Evolutionary conservation across 2,329 filamentous ascomycete genomes (phyloP), one percentile per base, ranked within the genome.

Genomic region (Aspergillus piperis): DNA sequence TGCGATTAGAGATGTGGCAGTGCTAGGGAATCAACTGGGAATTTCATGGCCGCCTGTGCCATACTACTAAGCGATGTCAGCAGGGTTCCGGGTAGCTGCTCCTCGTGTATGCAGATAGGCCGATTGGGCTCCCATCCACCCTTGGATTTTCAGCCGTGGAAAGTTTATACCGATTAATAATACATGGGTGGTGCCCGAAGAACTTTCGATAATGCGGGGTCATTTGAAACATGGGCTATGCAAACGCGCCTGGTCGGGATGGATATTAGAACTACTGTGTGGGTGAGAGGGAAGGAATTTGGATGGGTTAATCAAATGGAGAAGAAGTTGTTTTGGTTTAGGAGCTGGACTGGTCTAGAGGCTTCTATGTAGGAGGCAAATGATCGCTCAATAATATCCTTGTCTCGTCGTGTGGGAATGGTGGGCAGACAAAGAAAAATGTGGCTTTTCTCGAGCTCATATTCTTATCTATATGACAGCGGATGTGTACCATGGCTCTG

Each of bases 1-100:
- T 27, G 47, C 47, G n/a, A 30, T 30, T 17, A 23, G 23, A 49
- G 44, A 3, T 27, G n/a, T 17, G 47, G 47, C 47, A 17, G 25
- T 50, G 47, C n/a, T 50, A n/a, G 10, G 15, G 47, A 13, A 30
- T 50, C 47, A 27, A 30, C n/a, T 11, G 15, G 25, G 17, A 11
- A 32, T 50, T 11, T 30, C 25, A 32, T 32, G 47, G 15, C 3
- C 25, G 25, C 47, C 47, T 50, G 47, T 50, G 47, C 25, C 8
- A 13, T 27, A 13, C 11, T 15, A 50, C 47, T 50, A 50, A 50
- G 25, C 47, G 25, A 30, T 50, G 25, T 50, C 47, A 32, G 47
- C 47, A 50, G 47, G 47, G 25, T 49, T 50, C 47, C 47, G 47
- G 47, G n/a, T 50, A 30, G 25, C n/a, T 44, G 23, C 47, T 32